Base-by-base conservation (phyloP, 345 rosid genomes). In the Reutealis trisperma region DNA sequence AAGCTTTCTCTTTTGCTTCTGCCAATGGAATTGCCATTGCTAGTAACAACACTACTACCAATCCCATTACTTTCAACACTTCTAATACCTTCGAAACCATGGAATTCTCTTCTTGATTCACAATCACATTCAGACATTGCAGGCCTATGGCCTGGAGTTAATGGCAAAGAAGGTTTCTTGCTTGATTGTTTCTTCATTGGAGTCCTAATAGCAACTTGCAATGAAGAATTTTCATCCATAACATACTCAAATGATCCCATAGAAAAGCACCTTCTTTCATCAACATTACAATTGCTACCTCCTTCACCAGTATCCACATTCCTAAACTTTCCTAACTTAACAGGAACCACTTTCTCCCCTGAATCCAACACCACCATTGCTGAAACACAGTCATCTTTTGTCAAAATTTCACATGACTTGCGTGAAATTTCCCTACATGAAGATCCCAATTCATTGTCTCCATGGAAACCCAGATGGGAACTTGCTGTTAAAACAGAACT, bases 221-320 rank as follows among this genome's bases (percentile, higher is more conserved):
- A 84, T 54, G 80, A 74, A 19, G 94, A 84, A 65, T 85, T 85
- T 76, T 91, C 95, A 65, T 94, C 97, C 97, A 94, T 87, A 30
- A 94, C 91, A 73, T 96, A 96, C 91, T 92, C 97, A 77, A 89
- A 94, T n/a, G 97, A 92, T 24, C 97, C 99, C 99, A 96, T 94
- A 14, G 99, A 96, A 60, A 87, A 91, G 77, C 99, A 96, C 74
- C 98, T 92, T 76, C 99, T 86, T 14, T 85, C 85, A 70, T 87
- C 97, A 51, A 87, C 82, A 74, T 78, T 90, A 25, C 77, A 83
- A 54, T 67, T 81, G 76, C 88, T 84, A 71, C 84, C 78, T 19
- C 84, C 89, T 76, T 87, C 98, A 70, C 82, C 93, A 4, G 72
- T 77, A 84, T 94, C 99, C 16, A 87, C 74, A 78, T 87, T 91